Evolutionary conservation across 352 stramenopile genomes (phyloP), one percentile per base, ranked within the genome.

Genomic region (Saprolegnia diclina): DNA sequence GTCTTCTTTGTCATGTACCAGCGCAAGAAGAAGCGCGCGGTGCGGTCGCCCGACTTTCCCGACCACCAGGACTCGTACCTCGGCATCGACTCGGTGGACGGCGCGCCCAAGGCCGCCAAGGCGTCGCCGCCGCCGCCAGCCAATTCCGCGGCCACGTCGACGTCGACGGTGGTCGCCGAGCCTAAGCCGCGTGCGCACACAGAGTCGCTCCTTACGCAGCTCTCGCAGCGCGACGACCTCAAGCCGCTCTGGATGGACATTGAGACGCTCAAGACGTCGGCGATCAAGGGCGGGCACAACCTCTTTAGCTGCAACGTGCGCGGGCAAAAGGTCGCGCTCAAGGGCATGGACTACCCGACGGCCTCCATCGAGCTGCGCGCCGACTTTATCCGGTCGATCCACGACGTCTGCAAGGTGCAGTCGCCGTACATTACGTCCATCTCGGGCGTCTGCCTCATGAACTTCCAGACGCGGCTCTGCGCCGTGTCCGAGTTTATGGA

Each of bases 401-500:
- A 65, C 7, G 35, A 42, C 46, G 19, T 64, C 35, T 22, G 37
- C 5, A 24, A 22, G 4, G 38, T 72, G 3, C 18, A 24, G 14
- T 54, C 64, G 24, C 54, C 26, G 6, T 50, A 66, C 52, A 26
- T 72, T 21, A 67, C 55, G 7, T 46, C 53, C 24, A 32, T 72
- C 35, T 29, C 35, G 32, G 65, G 65, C 44, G 46, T 56, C 7
- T 52, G 32, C 26, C 45, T 72, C n/a, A 54, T 62, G 18, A 37
- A 55, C n/a, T 24, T 19, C 54, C 22, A 40, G 37, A 44, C 54
- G 52, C 42, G 40, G 14, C 55, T 54, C 24, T 63, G 46, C 46
- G 53, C 44, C 29, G 65, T 59, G 16, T 65, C 65, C 22, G 65
- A 72, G 55, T 67, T 48, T 54, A 57, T 72, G 42, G 44, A 53